phyloP scores from a whole-genome alignment of 2,329 filamentous ascomycete genomes.

The Microdochium bolleyi region DNA sequence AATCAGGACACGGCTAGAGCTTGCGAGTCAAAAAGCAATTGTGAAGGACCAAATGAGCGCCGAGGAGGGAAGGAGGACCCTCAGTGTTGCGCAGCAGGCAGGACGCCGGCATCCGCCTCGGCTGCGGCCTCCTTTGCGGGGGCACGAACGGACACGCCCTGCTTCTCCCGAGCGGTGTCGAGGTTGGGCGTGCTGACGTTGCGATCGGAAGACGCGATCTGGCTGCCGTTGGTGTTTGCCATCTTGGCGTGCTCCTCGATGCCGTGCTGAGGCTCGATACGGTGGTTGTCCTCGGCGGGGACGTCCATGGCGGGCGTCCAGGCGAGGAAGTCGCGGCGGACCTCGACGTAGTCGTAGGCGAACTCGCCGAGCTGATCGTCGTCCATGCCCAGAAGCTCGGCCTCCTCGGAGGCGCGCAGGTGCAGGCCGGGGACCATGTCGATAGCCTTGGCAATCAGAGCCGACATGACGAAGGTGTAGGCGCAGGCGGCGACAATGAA shows the following conservation, averaged over 20 bases:
- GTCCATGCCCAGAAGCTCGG: constrained; percentile 81
- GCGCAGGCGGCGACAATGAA: constrained; percentile 60
- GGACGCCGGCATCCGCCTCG: constrained; percentile 5
- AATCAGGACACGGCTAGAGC: not conserved
- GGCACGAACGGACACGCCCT: constrained; percentile 16
- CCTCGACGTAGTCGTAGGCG: constrained; percentile 85
- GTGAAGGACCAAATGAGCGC: not conserved
- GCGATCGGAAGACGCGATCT: not conserved
- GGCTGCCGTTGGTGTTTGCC: constrained; percentile 44
- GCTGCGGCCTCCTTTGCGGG: constrained; percentile 13
- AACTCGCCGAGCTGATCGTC: constrained; percentile 88
- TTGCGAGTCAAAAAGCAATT: not conserved
- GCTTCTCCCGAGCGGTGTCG: constrained; percentile 26
- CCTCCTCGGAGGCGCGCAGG: constrained; percentile 72
- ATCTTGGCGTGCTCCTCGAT: constrained; percentile 63
- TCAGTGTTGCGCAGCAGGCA: not conserved
- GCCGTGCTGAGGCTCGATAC: constrained; percentile 61
- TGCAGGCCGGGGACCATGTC: constrained; percentile 70
- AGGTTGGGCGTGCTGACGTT: constrained; percentile 18
- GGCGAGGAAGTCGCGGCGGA: constrained; percentile 78
- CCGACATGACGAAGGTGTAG: constrained; percentile 68
- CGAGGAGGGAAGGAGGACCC: not conserved
- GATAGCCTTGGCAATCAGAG: constrained; percentile 65
- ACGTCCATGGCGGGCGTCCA: constrained; percentile 73
- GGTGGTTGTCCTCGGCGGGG: constrained; percentile 48